These are phyloP conservation scores for Penicillium vulpinum DNA, from an alignment of 2,329 filamentous ascomycete genomes.

Conservation along the genomic window DNA sequence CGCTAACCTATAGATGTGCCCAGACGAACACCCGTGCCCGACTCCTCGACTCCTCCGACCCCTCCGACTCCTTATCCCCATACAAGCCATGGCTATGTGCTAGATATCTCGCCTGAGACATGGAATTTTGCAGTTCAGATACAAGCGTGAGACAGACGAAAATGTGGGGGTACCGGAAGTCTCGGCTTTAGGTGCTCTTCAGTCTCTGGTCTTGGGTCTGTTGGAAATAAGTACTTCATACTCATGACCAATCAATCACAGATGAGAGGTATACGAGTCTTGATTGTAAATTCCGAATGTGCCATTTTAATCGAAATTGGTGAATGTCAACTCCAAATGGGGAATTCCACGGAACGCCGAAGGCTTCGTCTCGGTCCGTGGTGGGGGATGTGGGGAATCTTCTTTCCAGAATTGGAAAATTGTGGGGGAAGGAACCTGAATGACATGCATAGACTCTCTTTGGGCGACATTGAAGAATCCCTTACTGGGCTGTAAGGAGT, in stretches of 20 bases:
- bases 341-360: not conserved
- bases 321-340: too few species aligned
- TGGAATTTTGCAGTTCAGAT: conserved; percentile 60
- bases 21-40: conserved; percentile 51
- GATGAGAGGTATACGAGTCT: too few species aligned
- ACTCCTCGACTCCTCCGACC: conserved; percentile 47
- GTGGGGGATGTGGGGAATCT: not conserved
- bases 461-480: not conserved
- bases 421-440: not conserved
- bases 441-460: not conserved
- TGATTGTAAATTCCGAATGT: not conserved
- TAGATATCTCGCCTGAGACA: conserved; percentile 56
- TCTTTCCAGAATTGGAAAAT: not conserved
- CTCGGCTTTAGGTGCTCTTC: conserved; percentile 47
- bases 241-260: too few species aligned
- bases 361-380: not conserved
- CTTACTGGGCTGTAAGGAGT: too few species aligned
- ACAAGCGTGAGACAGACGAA: conserved; percentile 50
- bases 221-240: conserved; percentile 53
- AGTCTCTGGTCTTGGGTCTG: conserved; percentile 33
- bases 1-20: conserved; percentile 42
- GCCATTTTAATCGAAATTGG: too few species aligned
- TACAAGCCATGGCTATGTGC: conserved; percentile 47
- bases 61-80: conserved; percentile 57
- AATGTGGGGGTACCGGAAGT: conserved; percentile 46